phyloP scores from a whole-genome alignment of 2,329 filamentous ascomycete genomes.

The Xylaria arbuscula region DNA sequence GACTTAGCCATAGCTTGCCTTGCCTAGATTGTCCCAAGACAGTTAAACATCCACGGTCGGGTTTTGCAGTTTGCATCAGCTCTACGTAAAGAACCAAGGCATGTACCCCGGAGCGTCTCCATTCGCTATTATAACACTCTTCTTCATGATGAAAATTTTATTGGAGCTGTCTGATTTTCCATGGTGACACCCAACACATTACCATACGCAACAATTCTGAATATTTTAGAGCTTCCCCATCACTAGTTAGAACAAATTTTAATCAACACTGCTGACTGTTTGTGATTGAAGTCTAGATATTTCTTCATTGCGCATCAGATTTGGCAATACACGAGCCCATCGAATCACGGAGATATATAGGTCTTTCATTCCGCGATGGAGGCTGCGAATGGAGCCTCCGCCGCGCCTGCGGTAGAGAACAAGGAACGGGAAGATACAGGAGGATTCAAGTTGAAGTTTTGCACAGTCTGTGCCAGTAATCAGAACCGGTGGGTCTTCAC shows the following conservation, averaged over 20 bases:
- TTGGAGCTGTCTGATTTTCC: slow-evolving; percentile 81
- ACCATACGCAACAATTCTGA: slow-evolving; percentile 67
- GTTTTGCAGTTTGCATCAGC: not conserved
- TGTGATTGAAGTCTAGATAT: not conserved
- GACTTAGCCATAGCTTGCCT: slow-evolving; percentile 10
- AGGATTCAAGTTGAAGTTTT: slow-evolving; percentile 93
- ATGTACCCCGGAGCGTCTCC: slow-evolving; percentile 6
- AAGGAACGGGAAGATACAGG: slow-evolving; percentile 62
- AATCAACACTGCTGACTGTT: slow-evolving; percentile 19
- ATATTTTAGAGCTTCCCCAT: not conserved
- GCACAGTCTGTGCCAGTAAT: slow-evolving; percentile 98
- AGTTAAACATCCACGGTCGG: not conserved
- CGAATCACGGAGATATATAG: not conserved
- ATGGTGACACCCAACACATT: slow-evolving; percentile 69
- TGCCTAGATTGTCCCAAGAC: slow-evolving; percentile 8
- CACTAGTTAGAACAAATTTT: not conserved
- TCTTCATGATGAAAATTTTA: slow-evolving; percentile 63
- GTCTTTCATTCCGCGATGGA: slow-evolving; percentile 50
- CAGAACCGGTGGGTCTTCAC: slow-evolving; percentile 80
- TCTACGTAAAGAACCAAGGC: slow-evolving; percentile 27
- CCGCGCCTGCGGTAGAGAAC: slow-evolving; percentile 51
- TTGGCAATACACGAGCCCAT: not conserved
- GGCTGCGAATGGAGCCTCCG: slow-evolving; percentile 53
- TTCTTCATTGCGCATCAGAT: not conserved
- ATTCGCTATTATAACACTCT: slow-evolving; percentile 8